Evolutionary conservation across 495 filamentous ascomycete species (phyloP).

Genomic region (Annulohypoxylon stygium): DNA sequence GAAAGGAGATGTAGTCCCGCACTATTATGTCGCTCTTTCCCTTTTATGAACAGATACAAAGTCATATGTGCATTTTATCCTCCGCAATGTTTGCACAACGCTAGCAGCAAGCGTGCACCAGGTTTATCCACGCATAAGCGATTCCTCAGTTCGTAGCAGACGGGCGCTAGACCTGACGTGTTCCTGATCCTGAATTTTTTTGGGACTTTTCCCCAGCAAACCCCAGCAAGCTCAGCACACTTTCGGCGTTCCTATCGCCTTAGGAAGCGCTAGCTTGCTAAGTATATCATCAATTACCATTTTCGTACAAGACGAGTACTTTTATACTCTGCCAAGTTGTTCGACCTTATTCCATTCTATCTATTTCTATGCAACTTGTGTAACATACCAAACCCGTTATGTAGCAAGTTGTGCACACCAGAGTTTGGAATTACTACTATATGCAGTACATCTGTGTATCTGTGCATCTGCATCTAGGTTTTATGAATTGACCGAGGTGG

Average conservation of each 20-base stretch:
- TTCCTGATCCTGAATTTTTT: background rate
- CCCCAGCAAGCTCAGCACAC: background rate
- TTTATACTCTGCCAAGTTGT: constrained; percentile 9
- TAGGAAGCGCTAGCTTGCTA: background rate
- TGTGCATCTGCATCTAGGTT: constrained; percentile 19
- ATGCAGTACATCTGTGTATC: no score
- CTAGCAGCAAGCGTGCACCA: background rate
- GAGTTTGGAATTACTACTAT: constrained; percentile 9
- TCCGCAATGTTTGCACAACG: constrained; percentile 20
- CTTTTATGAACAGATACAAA: constrained; percentile 15
- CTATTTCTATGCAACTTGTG: constrained; percentile 5
- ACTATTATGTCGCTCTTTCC: constrained; percentile 9
- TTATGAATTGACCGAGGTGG: constrained; percentile 6
- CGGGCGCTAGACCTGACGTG: constrained; percentile 9
- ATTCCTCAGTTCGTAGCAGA: background rate
- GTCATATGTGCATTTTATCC: constrained; percentile 1
- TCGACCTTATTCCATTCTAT: background rate
- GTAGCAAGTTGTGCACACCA: constrained; percentile 18
- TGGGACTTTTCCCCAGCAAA: constrained; percentile 18
- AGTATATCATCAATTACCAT: background rate
- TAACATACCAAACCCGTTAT: constrained; percentile 7
- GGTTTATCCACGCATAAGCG: constrained; percentile 38
- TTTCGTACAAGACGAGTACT: background rate
- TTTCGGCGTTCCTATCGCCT: constrained; percentile 23
- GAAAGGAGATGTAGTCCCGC: constrained; percentile 34